Evolutionary conservation across 2,329 filamentous ascomycete genomes (phyloP), one percentile per base, ranked within the genome.

Genomic region (Penicillium thymicola): DNA sequence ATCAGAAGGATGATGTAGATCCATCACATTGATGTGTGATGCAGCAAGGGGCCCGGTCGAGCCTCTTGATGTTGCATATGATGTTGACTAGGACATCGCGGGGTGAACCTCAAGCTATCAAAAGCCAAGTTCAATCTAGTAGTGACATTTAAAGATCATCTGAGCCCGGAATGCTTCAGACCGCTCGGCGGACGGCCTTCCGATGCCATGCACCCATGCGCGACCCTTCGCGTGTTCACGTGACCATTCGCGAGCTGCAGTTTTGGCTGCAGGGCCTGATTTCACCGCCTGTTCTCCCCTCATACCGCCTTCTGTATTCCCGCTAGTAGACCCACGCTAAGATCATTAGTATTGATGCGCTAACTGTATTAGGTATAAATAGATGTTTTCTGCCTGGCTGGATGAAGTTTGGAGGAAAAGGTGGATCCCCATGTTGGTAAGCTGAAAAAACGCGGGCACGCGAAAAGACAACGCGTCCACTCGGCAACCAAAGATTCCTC

Each of bases 391-490:
- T 55, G 54, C 54, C 18, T 2, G 18, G 27, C 53, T 41, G 34
- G 48, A 55, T 32, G n/a, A 21, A 10, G 25, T 30, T 40, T 40
- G 27, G 16, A 41, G 21, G 25, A 18, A 38, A 38, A 37, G 42
- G 54, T 55, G 54, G 54, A 40, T 21, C 44, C 42, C 10, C 4
- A 1, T 18, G 32, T 55, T 55, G 54, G 54, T 55, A 55, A 55
- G 54, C 54, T 52, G 51, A 57, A 56, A 60, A 54, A 54, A 43
- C 57, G 55, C 60, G 59, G 65, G 63, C 63, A 62, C 54, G 54
- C 54, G 54, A 55, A 45, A 45, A 37, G 48, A 51, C 53, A 55
- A 55, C 54, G 54, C 54, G 54, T 55, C 54, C 28, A 49, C 36
- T 51, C 46, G 48, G 48, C 48, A 55, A 55, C 54, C 54, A 52